Base-by-base conservation (phyloP, 2,329 filamentous ascomycete genomes). In the Orbilia blumenaviensis region DNA sequence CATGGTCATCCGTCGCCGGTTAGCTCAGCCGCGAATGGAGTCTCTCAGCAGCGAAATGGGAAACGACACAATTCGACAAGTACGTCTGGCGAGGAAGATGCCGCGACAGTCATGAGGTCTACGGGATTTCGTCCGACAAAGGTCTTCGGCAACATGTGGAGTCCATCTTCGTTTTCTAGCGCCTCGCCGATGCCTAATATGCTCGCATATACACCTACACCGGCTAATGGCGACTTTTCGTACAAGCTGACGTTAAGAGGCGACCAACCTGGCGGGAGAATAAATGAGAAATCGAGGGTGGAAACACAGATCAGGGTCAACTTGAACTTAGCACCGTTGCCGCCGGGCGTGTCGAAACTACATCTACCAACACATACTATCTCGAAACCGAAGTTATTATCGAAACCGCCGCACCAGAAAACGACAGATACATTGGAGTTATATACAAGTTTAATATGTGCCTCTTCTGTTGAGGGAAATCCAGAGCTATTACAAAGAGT, bases 261-360 rank as follows among this genome's bases (percentile, higher is more conserved):
- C 10, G 90, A 89, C 82, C 86, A 89, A 83, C 82, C 84, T 9
- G 73, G 73, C 21, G 73, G 61, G 16, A 61, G 66, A 7, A 77
- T 77, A 52, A 75, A 77, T 18, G 73, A 77, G 68, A 98, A 97
- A 83, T 97, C 94, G 14, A 90, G 95, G 21, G 95, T 98, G 16
- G 95, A 99, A 84, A 98, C 95, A 0, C 95, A 98, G 82, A 97
- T 98, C 79, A 92, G 92, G 7, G 92, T 97, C 79, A 90, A 90
- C 80, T 87, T 98, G 83, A 91, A 90, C 0, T 83, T 98, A 41
- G 90, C 89, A 69, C 89, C 91, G 18, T 85, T 96, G 52, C 93
- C 94, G 0, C 84, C 86, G 0, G 91, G 91, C 9, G 88, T 94
- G 69, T 92, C 90, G 78, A 92, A 91, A 81, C 85, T 98, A 60